These are phyloP conservation scores for Phytophthora colocasiae DNA, from an alignment of 352 stramenopile genomes.

Conservation along the genomic window DNA sequence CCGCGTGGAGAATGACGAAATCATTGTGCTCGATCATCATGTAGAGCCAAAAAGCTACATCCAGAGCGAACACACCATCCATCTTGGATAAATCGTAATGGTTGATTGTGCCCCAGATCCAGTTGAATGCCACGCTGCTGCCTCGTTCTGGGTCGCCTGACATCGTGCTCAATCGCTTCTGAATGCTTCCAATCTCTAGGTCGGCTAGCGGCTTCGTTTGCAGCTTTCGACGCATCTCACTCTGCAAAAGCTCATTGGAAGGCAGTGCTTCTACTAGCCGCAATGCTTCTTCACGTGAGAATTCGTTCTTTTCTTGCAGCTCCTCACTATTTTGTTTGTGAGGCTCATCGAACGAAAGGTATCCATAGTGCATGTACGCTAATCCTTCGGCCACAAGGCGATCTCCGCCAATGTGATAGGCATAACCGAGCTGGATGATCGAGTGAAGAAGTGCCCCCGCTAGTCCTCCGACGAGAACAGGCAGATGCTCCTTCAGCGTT, in stretches of 20 bases:
- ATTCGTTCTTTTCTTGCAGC: constrained; percentile 18
- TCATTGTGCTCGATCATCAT: constrained; percentile 48
- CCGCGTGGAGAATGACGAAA: constrained; percentile 47
- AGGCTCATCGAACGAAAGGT: constrained; percentile 46
- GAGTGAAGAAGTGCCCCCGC: constrained; percentile 47
- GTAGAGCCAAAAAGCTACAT: constrained; percentile 49
- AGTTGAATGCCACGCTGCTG: constrained; percentile 31
- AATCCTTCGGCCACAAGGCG: constrained; percentile 48
- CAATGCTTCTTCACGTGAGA: constrained; percentile 33
- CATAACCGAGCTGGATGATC: constrained; percentile 51
- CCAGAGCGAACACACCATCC: constrained; percentile 39
- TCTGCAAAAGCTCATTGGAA: constrained; percentile 29
- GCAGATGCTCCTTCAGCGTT: constrained; percentile 45
- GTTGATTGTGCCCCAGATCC: constrained; percentile 39
- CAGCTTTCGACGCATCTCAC: constrained; percentile 36
- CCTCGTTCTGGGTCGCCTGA: constrained; percentile 36
- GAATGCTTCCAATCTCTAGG: constrained; percentile 27
- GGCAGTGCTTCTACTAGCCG: constrained; percentile 24
- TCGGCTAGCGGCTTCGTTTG: constrained; percentile 31
- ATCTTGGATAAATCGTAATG: constrained; percentile 43
- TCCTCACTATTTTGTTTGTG: constrained; percentile 17
- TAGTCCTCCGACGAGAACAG: constrained; percentile 41
- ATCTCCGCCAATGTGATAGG: constrained; percentile 44
- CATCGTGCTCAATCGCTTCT: constrained; percentile 39
- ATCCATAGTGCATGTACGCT: constrained; percentile 47